These are phyloP conservation scores for Stemphylium vesicarium DNA, from an alignment of 2,329 filamentous ascomycete genomes.

Conservation along the genomic window DNA sequence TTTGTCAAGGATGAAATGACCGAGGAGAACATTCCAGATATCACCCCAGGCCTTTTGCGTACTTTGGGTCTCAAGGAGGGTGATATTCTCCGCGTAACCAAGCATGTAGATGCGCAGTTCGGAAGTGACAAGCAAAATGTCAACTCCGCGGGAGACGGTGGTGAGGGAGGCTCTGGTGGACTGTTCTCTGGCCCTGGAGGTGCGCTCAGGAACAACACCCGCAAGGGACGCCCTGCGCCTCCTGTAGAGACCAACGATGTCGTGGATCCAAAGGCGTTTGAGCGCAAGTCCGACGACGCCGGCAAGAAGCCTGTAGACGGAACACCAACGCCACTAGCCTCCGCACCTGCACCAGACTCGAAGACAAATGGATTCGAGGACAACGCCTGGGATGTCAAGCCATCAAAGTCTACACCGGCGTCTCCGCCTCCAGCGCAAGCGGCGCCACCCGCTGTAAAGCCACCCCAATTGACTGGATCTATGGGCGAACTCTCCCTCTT, in stretches of 20 bases:
- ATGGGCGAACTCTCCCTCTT: slow-evolving; percentile 73
- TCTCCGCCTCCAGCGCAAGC: slow-evolving; percentile 51
- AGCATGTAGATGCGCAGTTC: slow-evolving; percentile 81
- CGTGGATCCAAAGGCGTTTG: slow-evolving; percentile 86
- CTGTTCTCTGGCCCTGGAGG: slow-evolving; percentile 95
- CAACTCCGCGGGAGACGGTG: slow-evolving; percentile 65
- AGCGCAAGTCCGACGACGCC: slow-evolving; percentile 60
- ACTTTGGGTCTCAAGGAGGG: slow-evolving; percentile 94
- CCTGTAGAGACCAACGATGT: slow-evolving; percentile 84
- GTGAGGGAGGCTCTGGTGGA: slow-evolving; percentile 68
- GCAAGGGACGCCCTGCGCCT: slow-evolving; percentile 87
- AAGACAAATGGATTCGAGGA: slow-evolving; percentile 80
- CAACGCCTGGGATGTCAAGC: slow-evolving; percentile 96
- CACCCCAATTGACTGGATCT: slow-evolving; percentile 64
- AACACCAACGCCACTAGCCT: slow-evolving; percentile 57
- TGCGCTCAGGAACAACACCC: slow-evolving; percentile 88
- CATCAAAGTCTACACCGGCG: slow-evolving; percentile 64
- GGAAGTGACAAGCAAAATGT: slow-evolving; percentile 65
- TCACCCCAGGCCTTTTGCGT: slow-evolving; percentile 80
- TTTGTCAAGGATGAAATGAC: slow-evolving; percentile 95
- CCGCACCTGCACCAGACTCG: slow-evolving; percentile 57
- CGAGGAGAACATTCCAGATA: slow-evolving; percentile 88
- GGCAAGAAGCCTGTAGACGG: slow-evolving; percentile 55
- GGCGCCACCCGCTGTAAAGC: slow-evolving; percentile 46
- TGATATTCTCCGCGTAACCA: slow-evolving; percentile 95